Evolutionary conservation across 2,329 filamentous ascomycete species (phyloP).

Genomic region (Penicillium vulpinum): DNA sequence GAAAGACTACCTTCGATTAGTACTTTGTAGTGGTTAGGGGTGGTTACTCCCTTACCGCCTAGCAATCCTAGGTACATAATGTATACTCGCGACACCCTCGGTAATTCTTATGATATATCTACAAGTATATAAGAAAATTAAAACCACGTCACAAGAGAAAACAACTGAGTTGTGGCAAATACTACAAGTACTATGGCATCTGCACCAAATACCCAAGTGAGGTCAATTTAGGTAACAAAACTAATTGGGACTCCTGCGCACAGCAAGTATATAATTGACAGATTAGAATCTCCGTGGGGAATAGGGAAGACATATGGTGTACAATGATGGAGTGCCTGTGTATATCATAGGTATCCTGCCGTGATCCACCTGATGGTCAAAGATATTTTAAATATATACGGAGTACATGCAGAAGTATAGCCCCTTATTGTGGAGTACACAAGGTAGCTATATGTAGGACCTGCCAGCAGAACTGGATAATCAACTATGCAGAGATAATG

Average conservation of each 20-base stretch:
- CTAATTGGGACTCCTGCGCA: background rate
- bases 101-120: background rate
- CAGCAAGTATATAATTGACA: background rate
- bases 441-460: background rate
- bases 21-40: background rate
- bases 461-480: background rate
- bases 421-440: background rate
- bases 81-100: background rate
- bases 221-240: background rate
- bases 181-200: background rate
- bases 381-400: background rate
- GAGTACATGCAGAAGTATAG: background rate
- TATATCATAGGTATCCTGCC: background rate
- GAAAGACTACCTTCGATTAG: background rate
- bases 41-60: background rate
- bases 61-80: background rate
- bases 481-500: background rate
- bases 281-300: background rate
- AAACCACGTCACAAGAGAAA: background rate
- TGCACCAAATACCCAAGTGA: background rate
- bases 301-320: background rate
- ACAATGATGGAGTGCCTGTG: background rate
- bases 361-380: background rate
- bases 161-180: background rate
- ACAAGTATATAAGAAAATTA: too few relatives aligned